Percentiles rank a stretch among this genome's conserved stretches.
phyloP scores from a whole-genome alignment of 371 early-diverging fungal genomes.

The Rhizopus stolonifer region DNA sequence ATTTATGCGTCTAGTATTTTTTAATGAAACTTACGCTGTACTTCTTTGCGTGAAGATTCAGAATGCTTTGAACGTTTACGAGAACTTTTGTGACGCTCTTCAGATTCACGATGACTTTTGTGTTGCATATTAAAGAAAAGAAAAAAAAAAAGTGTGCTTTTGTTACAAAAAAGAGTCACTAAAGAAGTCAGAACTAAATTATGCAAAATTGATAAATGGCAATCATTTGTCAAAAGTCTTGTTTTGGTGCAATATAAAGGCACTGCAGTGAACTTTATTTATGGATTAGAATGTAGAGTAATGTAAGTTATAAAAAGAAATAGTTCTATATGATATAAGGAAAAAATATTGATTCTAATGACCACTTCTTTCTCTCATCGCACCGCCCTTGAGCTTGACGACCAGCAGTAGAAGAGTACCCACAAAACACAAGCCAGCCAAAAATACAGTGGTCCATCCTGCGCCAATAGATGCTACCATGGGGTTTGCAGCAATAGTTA shows the following conservation, averaged over 20 bases:
- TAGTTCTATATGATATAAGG: too few relatives aligned
- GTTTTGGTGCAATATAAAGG: too few relatives aligned
- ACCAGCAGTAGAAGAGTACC: conserved; percentile 9
- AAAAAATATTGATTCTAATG: too few relatives aligned
- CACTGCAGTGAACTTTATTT: too few relatives aligned
- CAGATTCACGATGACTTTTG: background rate
- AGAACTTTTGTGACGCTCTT: background rate
- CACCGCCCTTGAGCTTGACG: conserved; percentile 19
- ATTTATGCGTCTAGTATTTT: background rate
- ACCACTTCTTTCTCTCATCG: conserved; percentile 18
- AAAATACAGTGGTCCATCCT: conserved; percentile 22
- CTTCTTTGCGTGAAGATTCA: background rate
- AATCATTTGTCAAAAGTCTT: too few relatives aligned
- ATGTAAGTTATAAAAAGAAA: too few relatives aligned
- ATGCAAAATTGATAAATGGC: too few relatives aligned
- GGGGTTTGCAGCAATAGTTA: conserved; percentile 32
- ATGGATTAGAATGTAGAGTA: too few relatives aligned
- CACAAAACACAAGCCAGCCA: conserved; percentile 16
- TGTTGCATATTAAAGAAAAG: background rate
- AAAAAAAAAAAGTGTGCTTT: background rate
- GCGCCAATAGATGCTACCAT: conserved; percentile 25
- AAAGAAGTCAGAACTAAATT: background rate
- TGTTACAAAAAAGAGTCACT: background rate
- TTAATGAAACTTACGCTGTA: background rate
- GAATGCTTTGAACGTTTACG: background rate